Conservation (phyloP, 768 basidiomycete species). For the Tubosaeta sp. region DNA sequence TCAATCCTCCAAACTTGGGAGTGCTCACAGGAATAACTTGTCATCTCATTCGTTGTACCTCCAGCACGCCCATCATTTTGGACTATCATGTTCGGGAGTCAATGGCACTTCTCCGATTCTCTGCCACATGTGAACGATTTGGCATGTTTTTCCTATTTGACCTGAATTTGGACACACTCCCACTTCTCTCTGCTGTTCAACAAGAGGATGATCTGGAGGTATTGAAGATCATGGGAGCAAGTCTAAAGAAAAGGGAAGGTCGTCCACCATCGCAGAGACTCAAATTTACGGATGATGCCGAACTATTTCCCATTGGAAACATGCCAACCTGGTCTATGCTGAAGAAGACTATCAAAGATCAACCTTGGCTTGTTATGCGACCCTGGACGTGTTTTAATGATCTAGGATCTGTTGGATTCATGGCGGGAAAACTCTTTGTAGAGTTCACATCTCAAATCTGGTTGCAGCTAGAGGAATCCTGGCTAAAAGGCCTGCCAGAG, state of each 20-base stretch:
- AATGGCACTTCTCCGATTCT: constrained; percentile 6
- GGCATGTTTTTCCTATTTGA: constrained; percentile 9
- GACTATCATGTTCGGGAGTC: constrained; percentile 11
- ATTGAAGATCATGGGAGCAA: not conserved
- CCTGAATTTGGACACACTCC: not conserved
- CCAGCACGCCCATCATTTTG: constrained; percentile 6
- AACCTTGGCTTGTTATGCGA: not conserved
- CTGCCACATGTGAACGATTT: not conserved
- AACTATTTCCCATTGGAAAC: not conserved
- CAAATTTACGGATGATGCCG: not conserved
- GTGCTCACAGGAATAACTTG: constrained; percentile 6
- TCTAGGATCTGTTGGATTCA: not conserved
- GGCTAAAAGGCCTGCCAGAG: not conserved
- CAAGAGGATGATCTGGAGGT: constrained; percentile 1
- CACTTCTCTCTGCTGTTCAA: not conserved
- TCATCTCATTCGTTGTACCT: constrained; percentile 3
- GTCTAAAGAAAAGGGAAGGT: not conserved
- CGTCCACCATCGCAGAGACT: not conserved
- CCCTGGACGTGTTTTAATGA: not conserved
- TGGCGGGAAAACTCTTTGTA: not conserved
- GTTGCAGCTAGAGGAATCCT: not conserved
- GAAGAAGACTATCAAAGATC: not conserved
- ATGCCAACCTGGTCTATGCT: constrained; percentile 1
- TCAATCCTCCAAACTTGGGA: constrained; percentile 4
- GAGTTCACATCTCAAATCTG: constrained; percentile 3